These are phyloP conservation scores for Suhomyces emberorum DNA, from an alignment of 805 yeast species.

Conservation along the genomic window DNA sequence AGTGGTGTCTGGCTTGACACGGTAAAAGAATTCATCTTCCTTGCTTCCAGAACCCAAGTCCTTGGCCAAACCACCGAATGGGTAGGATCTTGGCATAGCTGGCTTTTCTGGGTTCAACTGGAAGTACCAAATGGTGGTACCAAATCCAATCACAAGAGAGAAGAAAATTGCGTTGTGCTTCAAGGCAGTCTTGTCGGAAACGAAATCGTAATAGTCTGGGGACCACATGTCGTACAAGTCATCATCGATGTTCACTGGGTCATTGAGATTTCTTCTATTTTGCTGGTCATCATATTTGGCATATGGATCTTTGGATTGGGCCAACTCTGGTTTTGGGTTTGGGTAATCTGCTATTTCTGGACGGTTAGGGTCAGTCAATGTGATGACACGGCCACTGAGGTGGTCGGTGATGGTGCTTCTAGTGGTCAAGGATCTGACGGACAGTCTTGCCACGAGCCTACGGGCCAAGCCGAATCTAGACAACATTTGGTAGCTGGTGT, in stretches of 20 bases:
- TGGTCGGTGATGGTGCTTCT: constrained; percentile 39
- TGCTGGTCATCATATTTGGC: constrained; percentile 75
- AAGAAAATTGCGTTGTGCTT: constrained; percentile 53
- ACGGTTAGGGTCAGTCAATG: constrained; percentile 38
- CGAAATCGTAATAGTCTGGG: constrained; percentile 67
- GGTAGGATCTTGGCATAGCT: constrained; percentile 73
- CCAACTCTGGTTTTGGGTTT: constrained; percentile 53
- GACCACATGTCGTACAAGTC: constrained; percentile 84
- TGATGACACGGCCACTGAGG: constrained; percentile 35
- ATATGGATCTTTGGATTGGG: constrained; percentile 69
- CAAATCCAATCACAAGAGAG: constrained; percentile 40
- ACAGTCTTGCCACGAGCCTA: constrained; percentile 11
- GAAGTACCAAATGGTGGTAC: constrained; percentile 40
- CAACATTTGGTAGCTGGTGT: constrained; percentile 18
- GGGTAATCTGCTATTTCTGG: constrained; percentile 60
- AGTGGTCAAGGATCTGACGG: constrained; percentile 26
- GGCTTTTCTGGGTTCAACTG: constrained; percentile 60
- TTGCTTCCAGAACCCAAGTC: constrained; percentile 63
- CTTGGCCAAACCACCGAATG: constrained; percentile 70
- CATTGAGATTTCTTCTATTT: constrained; percentile 72
- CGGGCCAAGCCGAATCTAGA: constrained; percentile 26
- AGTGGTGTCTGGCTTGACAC: constrained; percentile 37
- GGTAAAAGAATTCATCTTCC: constrained; percentile 31
- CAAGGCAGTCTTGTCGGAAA: constrained; percentile 59
- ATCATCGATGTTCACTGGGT: constrained; percentile 67